phyloP scores from a whole-genome alignment of 768 basidiomycete species.

The Termitomyces sp. region DNA sequence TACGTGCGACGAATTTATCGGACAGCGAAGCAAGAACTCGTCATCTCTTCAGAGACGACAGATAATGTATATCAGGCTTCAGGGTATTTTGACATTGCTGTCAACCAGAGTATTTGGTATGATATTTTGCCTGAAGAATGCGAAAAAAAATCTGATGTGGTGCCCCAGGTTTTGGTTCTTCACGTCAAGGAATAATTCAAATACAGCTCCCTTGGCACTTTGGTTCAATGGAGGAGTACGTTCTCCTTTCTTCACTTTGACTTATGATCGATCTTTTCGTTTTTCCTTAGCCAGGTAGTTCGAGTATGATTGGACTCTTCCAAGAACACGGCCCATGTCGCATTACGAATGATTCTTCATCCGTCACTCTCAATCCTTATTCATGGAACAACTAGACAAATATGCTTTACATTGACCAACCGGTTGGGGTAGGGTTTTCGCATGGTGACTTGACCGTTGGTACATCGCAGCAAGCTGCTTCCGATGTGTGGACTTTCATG shows the following conservation, averaged over 20 bases:
- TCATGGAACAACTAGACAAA: conserved; percentile 59
- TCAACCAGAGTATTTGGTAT: conserved; percentile 56
- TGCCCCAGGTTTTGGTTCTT: conserved; percentile 64
- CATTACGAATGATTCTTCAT: conserved; percentile 48
- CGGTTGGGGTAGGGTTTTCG: conserved; percentile 62
- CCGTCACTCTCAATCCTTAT: conserved; percentile 46
- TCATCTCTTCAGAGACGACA: conserved; percentile 43
- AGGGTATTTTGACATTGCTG: conserved; percentile 59
- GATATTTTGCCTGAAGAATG: too few species aligned
- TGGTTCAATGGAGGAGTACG: conserved; percentile 66
- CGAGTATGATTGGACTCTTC: conserved; percentile 59
- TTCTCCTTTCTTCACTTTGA: neutral
- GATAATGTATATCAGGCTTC: conserved; percentile 57
- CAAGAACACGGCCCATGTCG: conserved; percentile 77
- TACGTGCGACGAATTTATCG: conserved; percentile 16
- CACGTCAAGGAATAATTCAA: conserved; percentile 55
- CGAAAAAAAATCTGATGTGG: too few species aligned
- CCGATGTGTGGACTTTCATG: conserved; percentile 57
- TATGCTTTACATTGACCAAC: conserved; percentile 59
- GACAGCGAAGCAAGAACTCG: neutral
- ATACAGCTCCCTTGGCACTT: conserved; percentile 55
- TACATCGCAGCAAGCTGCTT: conserved; percentile 50
- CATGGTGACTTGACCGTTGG: conserved; percentile 46
- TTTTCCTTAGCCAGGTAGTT: conserved; percentile 42
- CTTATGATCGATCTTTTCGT: neutral